Evolutionary conservation across 2,329 filamentous ascomycete genomes (phyloP), one percentile per base, ranked within the genome.

Genomic region (Sclerotinia glacialis): DNA sequence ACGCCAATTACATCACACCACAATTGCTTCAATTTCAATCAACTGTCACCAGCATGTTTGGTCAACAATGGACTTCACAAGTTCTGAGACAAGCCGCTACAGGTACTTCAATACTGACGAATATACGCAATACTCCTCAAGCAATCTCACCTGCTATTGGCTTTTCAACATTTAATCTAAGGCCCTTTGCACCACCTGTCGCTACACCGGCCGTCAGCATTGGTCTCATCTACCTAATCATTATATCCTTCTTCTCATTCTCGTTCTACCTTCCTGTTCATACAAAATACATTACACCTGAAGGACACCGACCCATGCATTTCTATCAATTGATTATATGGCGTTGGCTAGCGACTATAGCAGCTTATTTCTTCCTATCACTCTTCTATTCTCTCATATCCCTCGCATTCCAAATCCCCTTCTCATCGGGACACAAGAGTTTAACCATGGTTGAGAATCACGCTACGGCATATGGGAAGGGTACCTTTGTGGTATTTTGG

Each of bases 211-310:
- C 86, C 0, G 82, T 89, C 2, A 84, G 81, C 1, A 86, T 89
- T 64, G 86, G 86, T 0, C 76, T 89, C 37, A 89, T 89, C 71
- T 89, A 89, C 72, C 78, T 89, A 1, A 89, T 89, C 71, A 64
- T 64, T 11, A 89, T 89, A 71, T 80, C 89, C 50, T 84, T 85
- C 0, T 89, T 89, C 78, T 89, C 89, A 37, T 89, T 86, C 75
- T 80, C 82, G 0, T 89, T 89, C 77, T 86, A 89, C 71, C 78
- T 89, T 54, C 86, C 86, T 0, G 83, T 88, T 18, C 86, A 89
- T 74, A 81, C 81, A 71, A 82, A 84, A 72, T 87, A 86, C 73
- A 78, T 87, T 67, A 80, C 80, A 21, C 81, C 82, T 0, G 79
- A 82, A 58, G 80, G 80, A 14, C 85, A 87, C 67, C 84, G 84